Base-by-base conservation (phyloP, 2,329 filamentous ascomycete genomes). In the Orbilia blumenaviensis region DNA sequence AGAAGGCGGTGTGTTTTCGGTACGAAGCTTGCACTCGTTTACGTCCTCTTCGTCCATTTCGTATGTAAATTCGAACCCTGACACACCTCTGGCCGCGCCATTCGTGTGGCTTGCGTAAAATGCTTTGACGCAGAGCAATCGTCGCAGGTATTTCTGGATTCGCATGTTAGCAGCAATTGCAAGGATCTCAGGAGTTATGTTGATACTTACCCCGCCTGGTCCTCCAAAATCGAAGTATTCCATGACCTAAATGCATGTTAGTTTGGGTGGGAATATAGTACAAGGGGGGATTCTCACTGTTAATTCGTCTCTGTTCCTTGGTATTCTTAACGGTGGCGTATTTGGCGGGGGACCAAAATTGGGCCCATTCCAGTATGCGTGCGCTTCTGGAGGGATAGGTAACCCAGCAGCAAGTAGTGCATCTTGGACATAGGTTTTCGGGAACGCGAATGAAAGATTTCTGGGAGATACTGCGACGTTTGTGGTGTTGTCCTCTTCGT, bases 191-290 rank as follows among this genome's bases (percentile, higher is more conserved):
- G n/a, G 6, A 18, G 38, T 12, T 5, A n/a, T 18, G 10, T 7
- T 12, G 56, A 46, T 23, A 23, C 69, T 42, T 76, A 69, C 72
- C 10, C 72, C 72, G 63, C 64, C 72, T 14, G 58, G 64, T 8
- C 72, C 72, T 36, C 72, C 72, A 41, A 76, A 76, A 34, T 76
- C 72, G n/a, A 76, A 76, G 25, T 76, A 76, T 60, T 76, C 72
- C 72, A 76, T 76, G 10, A 69, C 42, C 72, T 76, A 54, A 10
- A 23, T 61, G 3, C 12, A 12, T 18, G 29, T 76, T 54, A 69
- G 72, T 36, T 3, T 58, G 32, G 16, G 14, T 23, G 25, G 21
- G 14, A 29, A 38, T 1, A 34, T 52, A 1, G 18, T 29, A 41
- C 8, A 18, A 25, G 14, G 10, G 27, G 4, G 16, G 2, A 32